Evolutionary conservation across 2,329 filamentous ascomycete genomes (phyloP).

Genomic region (Zymoseptoria brevis): DNA sequence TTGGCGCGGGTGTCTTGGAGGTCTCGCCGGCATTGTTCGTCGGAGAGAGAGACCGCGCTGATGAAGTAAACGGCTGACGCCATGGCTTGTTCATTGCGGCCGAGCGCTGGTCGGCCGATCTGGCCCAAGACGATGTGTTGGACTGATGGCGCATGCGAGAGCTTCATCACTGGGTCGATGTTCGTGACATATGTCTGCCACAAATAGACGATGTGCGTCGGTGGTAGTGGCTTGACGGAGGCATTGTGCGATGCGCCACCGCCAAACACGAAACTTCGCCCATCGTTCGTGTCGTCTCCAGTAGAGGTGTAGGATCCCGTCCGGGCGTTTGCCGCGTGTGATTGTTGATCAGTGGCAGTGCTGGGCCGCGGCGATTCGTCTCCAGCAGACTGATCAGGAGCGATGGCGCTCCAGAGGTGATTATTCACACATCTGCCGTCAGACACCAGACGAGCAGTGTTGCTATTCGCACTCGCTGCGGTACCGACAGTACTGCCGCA

Average conservation of each 20-base stretch:
- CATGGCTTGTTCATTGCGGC: conserved; percentile 34
- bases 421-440: conserved; percentile 22
- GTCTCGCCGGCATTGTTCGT: conserved; percentile 21
- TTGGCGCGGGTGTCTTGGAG: conserved; percentile 16
- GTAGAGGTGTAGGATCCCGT: neutral
- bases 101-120: conserved; percentile 47
- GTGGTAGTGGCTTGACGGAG: conserved; percentile 1
- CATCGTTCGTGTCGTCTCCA: conserved; percentile 7
- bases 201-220: conserved; percentile 50
- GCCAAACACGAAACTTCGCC: conserved; percentile 20
- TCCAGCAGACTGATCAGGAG: conserved; percentile 9
- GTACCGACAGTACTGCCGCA: conserved; percentile 9
- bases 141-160: conserved; percentile 63
- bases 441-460: conserved; percentile 18
- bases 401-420: conserved; percentile 20
- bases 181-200: conserved; percentile 71
- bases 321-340: conserved; percentile 3
- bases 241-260: conserved; percentile 10
- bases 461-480: conserved; percentile 14
- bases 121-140: conserved; percentile 59
- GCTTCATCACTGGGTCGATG: conserved; percentile 65
- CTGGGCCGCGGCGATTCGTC: conserved; percentile 7
- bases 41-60: conserved; percentile 25
- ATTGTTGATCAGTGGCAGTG: conserved; percentile 1
- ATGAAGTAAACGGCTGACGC: conserved; percentile 30